Evolutionary conservation across 2,329 filamentous ascomycete species (phyloP), one percentile per base, ranked within the genome.

Genomic region (Thermoascus crustaceus): DNA sequence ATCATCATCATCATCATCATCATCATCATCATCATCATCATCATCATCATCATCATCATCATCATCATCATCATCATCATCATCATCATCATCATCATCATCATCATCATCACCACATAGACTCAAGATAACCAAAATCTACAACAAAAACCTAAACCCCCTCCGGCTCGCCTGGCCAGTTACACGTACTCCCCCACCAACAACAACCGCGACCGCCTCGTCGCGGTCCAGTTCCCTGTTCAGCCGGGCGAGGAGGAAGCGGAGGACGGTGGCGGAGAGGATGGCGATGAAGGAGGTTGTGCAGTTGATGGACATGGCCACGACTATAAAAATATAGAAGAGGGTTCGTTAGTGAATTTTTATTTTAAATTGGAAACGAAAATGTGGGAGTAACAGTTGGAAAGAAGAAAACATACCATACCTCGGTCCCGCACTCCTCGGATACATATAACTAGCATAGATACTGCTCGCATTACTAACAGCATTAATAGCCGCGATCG

Each of bases 401-500:
- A 44, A 68, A 70, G 31, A 52, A 56, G 7, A 65, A 64, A 11
- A 49, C 52, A 16, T 54, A 62, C 55, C 41, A 40, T 64, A 67
- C 17, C 60, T 48, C 6, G 64, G 63, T 4, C 48, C 55, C 26
- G 59, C 57, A 14, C 45, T 50, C 41, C 73, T 64, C 10, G 73
- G 72, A 47, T 84, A 85, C 69, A 83, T 73, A 48, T 82, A 82
- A 37, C 67, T 72, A 0, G 78, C 76, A 50, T 81, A 87, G 44
- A 88, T 87, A 31, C 72, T 77, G 26, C 75, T 75, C 7, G 71
- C 68, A 53, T 88, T 86, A 11, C 72, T 75, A 7, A 85, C 68
- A 2, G 79, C 78, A 52, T 89, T 89, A 59, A 88, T 85, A 42
- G 81, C 78, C 1, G 82, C 84, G 4, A 89, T 57, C 0, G 81